Evolutionary conservation across 352 stramenopile species (phyloP).

Genomic region (Globisporangium paroecandrum): DNA sequence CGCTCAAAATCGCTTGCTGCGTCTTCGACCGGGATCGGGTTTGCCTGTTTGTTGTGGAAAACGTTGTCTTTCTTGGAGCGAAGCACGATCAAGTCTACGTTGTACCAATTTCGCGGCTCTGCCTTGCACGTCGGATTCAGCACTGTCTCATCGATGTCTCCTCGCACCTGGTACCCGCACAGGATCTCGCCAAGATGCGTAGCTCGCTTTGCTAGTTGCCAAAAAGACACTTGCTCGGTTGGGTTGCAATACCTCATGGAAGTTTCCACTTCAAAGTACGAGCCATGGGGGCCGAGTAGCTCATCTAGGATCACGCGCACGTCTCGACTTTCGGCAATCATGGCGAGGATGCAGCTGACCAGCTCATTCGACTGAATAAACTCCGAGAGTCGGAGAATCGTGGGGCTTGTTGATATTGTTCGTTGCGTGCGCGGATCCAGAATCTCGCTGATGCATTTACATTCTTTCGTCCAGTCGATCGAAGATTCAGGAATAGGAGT

Average conservation of each 20-base stretch:
- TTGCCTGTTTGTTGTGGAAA: constrained; percentile 23
- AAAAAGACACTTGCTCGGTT: constrained; percentile 65
- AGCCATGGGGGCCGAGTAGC: constrained; percentile 59
- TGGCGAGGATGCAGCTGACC: constrained; percentile 80
- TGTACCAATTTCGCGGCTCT: constrained; percentile 37
- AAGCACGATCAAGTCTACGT: constrained; percentile 66
- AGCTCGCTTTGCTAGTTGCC: constrained; percentile 67
- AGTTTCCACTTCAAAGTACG: constrained; percentile 72
- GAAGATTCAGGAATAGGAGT: background rate
- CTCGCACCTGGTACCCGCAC: constrained; percentile 68
- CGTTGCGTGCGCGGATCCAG: constrained; percentile 83
- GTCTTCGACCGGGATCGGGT: background rate
- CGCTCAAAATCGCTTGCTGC: constrained; percentile 41
- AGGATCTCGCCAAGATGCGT: constrained; percentile 60
- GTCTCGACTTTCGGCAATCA: constrained; percentile 84
- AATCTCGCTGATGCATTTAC: constrained; percentile 84
- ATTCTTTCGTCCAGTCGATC: constrained; percentile 28
- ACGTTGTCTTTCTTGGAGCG: constrained; percentile 29
- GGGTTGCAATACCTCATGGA: constrained; percentile 55
- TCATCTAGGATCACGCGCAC: constrained; percentile 81
- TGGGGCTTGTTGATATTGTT: constrained; percentile 71
- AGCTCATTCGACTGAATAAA: constrained; percentile 90
- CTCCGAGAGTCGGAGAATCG: constrained; percentile 71
- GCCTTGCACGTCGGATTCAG: constrained; percentile 76
- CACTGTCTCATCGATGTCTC: constrained; percentile 44